Evolutionary conservation across 176 grass and related monocot species (phyloP).

Genomic region (Oryza meyeriana): DNA sequence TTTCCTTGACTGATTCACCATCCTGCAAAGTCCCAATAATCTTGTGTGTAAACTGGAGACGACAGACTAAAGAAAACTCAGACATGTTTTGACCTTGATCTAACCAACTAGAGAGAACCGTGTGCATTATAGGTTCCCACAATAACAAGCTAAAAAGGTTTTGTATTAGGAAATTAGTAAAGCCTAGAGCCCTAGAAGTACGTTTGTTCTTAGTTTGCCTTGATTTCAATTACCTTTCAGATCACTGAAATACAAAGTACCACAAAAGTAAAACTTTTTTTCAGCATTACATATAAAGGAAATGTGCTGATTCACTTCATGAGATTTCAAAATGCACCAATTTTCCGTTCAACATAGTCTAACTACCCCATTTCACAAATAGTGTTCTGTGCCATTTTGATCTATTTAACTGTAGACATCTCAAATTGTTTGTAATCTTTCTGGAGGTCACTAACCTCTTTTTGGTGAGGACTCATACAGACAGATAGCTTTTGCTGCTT

Average conservation of each 20-base stretch:
- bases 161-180: neutral
- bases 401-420: slow-evolving; percentile 17
- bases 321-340: slow-evolving; percentile 6
- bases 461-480: slow-evolving; percentile 46
- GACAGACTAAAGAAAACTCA: neutral
- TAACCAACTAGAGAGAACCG: neutral
- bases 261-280: neutral
- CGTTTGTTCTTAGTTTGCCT: neutral
- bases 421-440: slow-evolving; percentile 10
- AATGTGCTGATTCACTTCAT: neutral
- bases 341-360: neutral
- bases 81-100: neutral
- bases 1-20: slow-evolving; percentile 42
- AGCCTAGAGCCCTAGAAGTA: neutral
- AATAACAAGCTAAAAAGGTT: neutral
- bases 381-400: neutral
- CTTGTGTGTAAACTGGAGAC: neutral
- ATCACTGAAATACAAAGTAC: neutral
- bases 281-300: neutral
- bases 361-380: neutral
- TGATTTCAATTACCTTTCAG: neutral
- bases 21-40: slow-evolving; percentile 40
- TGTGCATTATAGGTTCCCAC: neutral
- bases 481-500: slow-evolving; percentile 76
- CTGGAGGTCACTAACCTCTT: slow-evolving; percentile 38